These are phyloP conservation scores for Fraxinus xanthoxyloides DNA, from an alignment of 305 asterid genomes.

Conservation along the genomic window DNA sequence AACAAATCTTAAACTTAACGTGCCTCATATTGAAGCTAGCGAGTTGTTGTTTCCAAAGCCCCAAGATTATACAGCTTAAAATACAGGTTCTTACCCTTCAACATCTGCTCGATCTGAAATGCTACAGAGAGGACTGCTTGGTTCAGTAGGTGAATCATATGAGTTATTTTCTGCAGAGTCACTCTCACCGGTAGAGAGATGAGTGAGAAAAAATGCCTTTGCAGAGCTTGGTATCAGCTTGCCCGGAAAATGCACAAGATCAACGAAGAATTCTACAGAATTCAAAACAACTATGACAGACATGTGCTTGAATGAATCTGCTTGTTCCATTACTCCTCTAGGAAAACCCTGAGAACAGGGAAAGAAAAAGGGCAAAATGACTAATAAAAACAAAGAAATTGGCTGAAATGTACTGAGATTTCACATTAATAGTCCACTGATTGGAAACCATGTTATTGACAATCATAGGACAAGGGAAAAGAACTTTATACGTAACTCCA, in stretches of 20 bases:
- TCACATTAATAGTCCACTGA: slow-evolving; percentile 12
- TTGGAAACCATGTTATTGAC: slow-evolving; percentile 5
- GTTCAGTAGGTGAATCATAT: slow-evolving; percentile 72
- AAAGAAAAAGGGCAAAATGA: slow-evolving; percentile 2
- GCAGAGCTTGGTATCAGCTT: slow-evolving; percentile 68
- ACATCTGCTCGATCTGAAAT: slow-evolving; percentile 54
- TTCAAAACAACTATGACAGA: slow-evolving; percentile 62
- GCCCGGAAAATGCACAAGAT: slow-evolving; percentile 79
- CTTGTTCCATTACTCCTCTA: slow-evolving; percentile 54
- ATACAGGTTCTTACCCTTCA: slow-evolving; percentile 58
- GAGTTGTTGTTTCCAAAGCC: not conserved
- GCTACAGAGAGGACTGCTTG: slow-evolving; percentile 25
- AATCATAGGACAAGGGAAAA: slow-evolving; percentile 13
- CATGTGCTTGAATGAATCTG: slow-evolving; percentile 72
- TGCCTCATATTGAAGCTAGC: not conserved
- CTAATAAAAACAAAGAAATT: slow-evolving; percentile 2
- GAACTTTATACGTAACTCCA: slow-evolving; percentile 15
- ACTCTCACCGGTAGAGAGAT: slow-evolving; percentile 66
- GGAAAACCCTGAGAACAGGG: slow-evolving; percentile 60
- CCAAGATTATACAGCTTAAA: slow-evolving; percentile 10
- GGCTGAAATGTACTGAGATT: slow-evolving; percentile 14
- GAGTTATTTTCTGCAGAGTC: slow-evolving; percentile 79
- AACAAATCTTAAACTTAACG: slow-evolving; percentile 2
- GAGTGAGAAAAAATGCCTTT: slow-evolving; percentile 64
- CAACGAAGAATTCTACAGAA: slow-evolving; percentile 72